Evolutionary conservation across 108 stramenopile species (phyloP).

Genomic region (Nitzschia sp.): DNA sequence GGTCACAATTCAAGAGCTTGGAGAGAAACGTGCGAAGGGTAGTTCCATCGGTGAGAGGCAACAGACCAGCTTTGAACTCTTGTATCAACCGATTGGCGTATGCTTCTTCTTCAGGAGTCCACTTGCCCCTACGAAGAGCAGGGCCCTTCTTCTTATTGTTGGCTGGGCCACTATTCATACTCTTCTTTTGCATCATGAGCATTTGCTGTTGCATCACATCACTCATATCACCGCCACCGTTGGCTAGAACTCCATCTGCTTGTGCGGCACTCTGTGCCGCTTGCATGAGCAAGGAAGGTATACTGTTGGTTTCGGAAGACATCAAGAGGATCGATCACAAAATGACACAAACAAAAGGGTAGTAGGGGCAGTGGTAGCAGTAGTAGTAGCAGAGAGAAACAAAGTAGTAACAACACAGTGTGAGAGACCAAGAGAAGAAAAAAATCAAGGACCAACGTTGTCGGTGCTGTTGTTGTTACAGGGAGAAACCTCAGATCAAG

Average conservation of each 20-base stretch:
- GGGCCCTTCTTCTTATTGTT: constrained; percentile 37
- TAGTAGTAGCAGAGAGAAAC: background rate
- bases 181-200: constrained; percentile 12
- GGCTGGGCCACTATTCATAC: constrained; percentile 16
- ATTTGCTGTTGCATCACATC: constrained; percentile 14
- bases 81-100: constrained; percentile 92
- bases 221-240: background rate
- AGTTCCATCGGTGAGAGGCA: constrained; percentile 92
- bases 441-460: too few species aligned
- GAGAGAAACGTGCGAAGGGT: constrained; percentile 94
- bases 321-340: too few species aligned
- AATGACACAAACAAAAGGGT: background rate
- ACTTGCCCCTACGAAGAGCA: constrained; percentile 54
- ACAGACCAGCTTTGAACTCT: constrained; percentile 90
- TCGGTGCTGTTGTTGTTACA: too few species aligned
- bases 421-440: too few species aligned
- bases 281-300: constrained; percentile 63
- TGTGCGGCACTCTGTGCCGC: constrained; percentile 67
- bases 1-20: constrained; percentile 94
- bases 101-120: constrained; percentile 95
- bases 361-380: too few species aligned
- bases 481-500: too few species aligned
- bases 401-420: too few species aligned
- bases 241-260: constrained; percentile 57
- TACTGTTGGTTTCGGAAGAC: too few species aligned